Evolutionary conservation across 2,329 filamentous ascomycete genomes (phyloP).

Genomic region (Fusarium sp.): DNA sequence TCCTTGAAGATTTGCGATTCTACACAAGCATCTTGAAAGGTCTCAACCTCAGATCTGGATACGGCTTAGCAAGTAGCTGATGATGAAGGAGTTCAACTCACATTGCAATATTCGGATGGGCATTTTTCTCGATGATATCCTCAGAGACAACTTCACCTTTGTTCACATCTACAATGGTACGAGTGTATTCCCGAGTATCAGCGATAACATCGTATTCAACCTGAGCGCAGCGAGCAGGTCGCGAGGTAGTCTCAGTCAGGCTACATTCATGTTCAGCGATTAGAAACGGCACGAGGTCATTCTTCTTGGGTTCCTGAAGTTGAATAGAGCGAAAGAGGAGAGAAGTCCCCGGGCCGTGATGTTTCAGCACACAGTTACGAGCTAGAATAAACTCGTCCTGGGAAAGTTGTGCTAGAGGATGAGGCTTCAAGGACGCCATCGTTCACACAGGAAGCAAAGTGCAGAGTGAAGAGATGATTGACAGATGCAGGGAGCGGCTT

Average conservation of each 20-base stretch:
- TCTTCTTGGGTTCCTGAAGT: constrained; percentile 72
- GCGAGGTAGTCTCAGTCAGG: constrained; percentile 31
- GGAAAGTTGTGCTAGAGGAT: constrained; percentile 64
- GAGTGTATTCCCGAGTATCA: constrained; percentile 51
- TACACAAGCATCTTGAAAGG: constrained; percentile 56
- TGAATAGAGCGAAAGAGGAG: constrained; percentile 68
- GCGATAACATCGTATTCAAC: constrained; percentile 59
- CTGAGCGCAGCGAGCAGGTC: constrained; percentile 60
- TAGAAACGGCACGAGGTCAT: constrained; percentile 68
- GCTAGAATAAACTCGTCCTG: constrained; percentile 63
- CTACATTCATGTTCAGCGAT: constrained; percentile 50
- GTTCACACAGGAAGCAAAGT: background rate
- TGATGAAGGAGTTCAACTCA: constrained; percentile 12
- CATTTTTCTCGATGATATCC: constrained; percentile 42
- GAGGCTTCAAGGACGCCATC: constrained; percentile 32
- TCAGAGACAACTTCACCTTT: constrained; percentile 49
- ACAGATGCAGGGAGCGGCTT: background rate
- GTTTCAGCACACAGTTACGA: constrained; percentile 58
- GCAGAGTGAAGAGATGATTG: background rate
- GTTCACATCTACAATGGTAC: constrained; percentile 56
- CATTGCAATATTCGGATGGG: constrained; percentile 55
- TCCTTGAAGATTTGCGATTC: constrained; percentile 60
- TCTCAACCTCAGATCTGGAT: background rate
- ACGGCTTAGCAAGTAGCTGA: background rate
- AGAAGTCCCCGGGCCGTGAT: constrained; percentile 37